phyloP scores from a whole-genome alignment of 345 rosid genomes.

The Murraya koenigii region DNA sequence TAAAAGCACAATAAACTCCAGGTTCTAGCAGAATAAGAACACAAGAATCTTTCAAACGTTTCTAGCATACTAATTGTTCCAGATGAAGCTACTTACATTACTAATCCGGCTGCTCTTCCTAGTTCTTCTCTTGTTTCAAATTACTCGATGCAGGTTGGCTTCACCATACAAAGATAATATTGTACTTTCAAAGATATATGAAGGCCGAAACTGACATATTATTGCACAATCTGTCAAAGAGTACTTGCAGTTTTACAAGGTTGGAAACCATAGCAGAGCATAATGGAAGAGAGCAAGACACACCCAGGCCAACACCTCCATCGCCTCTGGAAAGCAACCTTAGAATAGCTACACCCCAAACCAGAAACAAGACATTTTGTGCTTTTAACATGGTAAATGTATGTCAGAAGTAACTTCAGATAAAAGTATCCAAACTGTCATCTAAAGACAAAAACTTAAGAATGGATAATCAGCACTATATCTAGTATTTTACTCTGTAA shows the following conservation, averaged over 20 bases:
- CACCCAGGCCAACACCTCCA: background rate
- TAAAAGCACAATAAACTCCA: background rate
- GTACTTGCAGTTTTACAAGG: background rate
- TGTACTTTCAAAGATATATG: background rate
- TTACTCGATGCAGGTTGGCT: background rate
- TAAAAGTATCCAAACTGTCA: background rate
- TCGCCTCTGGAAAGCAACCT: background rate
- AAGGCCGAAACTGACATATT: background rate
- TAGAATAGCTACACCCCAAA: background rate
- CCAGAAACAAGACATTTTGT: background rate
- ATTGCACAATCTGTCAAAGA: background rate
- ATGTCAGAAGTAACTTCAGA: background rate
- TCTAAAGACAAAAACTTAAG: background rate
- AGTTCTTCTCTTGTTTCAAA: background rate
- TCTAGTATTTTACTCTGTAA: background rate
- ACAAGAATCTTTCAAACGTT: background rate
- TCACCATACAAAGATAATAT: background rate
- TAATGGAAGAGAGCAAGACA: background rate
- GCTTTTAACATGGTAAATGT: background rate
- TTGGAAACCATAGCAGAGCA: background rate
- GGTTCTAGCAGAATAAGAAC: background rate
- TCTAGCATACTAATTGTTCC: background rate
- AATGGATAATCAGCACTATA: too few species aligned
- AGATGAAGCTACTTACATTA: background rate
- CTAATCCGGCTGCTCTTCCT: background rate